A percentile compares a stretch with the other conserved stretches of the same genome.
Evolutionary conservation across 2,329 filamentous ascomycete genomes (phyloP).

Genomic region (Trichocomaceae sp.): DNA sequence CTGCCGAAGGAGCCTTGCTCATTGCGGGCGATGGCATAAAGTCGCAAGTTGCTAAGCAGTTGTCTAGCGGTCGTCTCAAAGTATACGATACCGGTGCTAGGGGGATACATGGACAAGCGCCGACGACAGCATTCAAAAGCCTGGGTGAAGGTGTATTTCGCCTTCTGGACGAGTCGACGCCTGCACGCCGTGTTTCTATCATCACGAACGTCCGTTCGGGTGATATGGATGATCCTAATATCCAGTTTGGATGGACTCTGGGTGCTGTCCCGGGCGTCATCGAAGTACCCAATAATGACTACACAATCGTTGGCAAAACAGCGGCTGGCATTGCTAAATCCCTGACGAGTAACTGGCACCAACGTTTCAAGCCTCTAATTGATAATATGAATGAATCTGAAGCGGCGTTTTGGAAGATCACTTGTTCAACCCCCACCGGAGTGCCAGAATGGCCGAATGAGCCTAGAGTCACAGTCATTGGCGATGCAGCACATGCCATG

Average conservation of each 20-base stretch:
- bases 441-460: neutral
- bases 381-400: neutral
- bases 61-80: neutral
- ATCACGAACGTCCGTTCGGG: neutral
- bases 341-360: neutral
- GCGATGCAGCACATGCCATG: neutral
- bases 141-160: slow-evolving; percentile 1
- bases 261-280: neutral
- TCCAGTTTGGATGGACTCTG: slow-evolving; percentile 2
- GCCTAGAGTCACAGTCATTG: neutral
- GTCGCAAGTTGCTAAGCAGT: slow-evolving; percentile 1
- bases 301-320: neutral
- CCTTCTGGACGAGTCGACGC: neutral
- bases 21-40: neutral
- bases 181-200: neutral
- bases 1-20: neutral
- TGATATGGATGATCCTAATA: neutral
- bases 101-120: slow-evolving; percentile 1
- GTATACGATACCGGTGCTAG: neutral
- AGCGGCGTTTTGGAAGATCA: slow-evolving; percentile 2
- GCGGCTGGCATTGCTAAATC: slow-evolving; percentile 1
- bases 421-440: neutral
- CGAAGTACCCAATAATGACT: slow-evolving; percentile 1
- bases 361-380: neutral
- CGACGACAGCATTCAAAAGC: neutral